phyloP scores from a whole-genome alignment of 2,329 filamentous ascomycete genomes.

The Pezicula carpinea region DNA sequence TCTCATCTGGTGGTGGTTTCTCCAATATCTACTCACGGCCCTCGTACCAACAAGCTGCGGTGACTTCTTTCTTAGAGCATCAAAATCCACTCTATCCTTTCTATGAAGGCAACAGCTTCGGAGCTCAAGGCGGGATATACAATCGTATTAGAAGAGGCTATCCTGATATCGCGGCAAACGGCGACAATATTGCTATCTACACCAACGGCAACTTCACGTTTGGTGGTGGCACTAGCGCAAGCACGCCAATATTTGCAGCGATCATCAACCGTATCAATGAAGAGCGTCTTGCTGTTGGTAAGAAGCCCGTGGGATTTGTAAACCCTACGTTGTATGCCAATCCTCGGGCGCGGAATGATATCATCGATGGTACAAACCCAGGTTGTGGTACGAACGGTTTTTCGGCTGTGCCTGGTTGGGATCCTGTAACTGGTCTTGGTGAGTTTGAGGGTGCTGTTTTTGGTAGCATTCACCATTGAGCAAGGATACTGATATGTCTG shows the following conservation, averaged over 20 bases:
- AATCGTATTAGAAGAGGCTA: slow-evolving; percentile 23
- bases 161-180: slow-evolving; percentile 49
- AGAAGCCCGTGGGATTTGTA: slow-evolving; percentile 36
- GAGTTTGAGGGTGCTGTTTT: slow-evolving; percentile 8
- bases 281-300: slow-evolving; percentile 46
- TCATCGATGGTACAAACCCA: slow-evolving; percentile 33
- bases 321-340: slow-evolving; percentile 37
- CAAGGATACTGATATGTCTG: slow-evolving; percentile 26
- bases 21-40: slow-evolving; percentile 43
- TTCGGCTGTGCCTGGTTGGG: slow-evolving; percentile 29
- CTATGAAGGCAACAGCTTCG: slow-evolving; percentile 15
- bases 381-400: slow-evolving; percentile 32
- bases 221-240: slow-evolving; percentile 47
- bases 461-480: too few species aligned
- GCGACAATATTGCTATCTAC: slow-evolving; percentile 46
- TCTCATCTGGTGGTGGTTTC: slow-evolving; percentile 44
- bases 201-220: slow-evolving; percentile 27
- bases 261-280: slow-evolving; percentile 60
- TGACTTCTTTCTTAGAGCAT: slow-evolving; percentile 2
- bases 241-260: slow-evolving; percentile 50
- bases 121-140: slow-evolving; percentile 20
- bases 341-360: slow-evolving; percentile 24
- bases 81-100: too few species aligned
- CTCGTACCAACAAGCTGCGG: slow-evolving; percentile 37
- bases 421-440: slow-evolving; percentile 33